Base-by-base conservation (phyloP, 148 eudicot species). In the Chenopodium album region DNA sequence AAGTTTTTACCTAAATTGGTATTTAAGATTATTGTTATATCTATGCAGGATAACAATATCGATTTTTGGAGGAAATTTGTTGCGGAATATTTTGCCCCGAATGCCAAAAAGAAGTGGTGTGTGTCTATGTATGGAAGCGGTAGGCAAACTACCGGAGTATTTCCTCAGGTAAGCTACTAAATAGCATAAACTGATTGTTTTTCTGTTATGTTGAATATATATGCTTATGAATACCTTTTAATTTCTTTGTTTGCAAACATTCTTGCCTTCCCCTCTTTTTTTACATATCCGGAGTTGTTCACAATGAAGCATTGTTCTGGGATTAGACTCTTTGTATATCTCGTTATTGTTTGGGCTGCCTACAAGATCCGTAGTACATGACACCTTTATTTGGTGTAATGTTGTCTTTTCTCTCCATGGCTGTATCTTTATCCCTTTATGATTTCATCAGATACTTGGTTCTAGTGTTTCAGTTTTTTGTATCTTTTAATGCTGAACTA, bases 51-150 rank as follows among this genome's bases (percentile, higher is more conserved):
- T 81, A 96, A 96, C 79, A 96, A 89, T 79, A 94, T 96, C 74
- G 97, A 96, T 78, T 96, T 94, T 79, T 96, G 99, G 99, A 89
- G 95, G 79, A 92, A 91, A 82, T 96, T 91, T 85, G 98, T 96
- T 34, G 84, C 93, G 0, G 97, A 94, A 69, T 96, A 82, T 78
- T 96, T 89, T 85, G 95, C 99, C 82, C 99, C 98, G 34, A 91
- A 88, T 89, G 98, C 99, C 64, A 94, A 91, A 91, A 96, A 96
- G 85, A 96, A 91, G 81, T 96, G 99, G 99, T 96, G 99, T 82
- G 97, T 96, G 78, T 96, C 99, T 6, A 90, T 94, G 97, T 96
- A 96, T 87, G 99, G 98, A 89, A 92, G 88, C 83, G 97, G 98
- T 23, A 93, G 97, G 76, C 99, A 94, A 79, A 90, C 98, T 11